Percentiles rank a stretch among this genome's conserved stretches.
Conservation (phyloP, 352 stramenopile genomes). For the Phytopythium kandeliae region DNA sequence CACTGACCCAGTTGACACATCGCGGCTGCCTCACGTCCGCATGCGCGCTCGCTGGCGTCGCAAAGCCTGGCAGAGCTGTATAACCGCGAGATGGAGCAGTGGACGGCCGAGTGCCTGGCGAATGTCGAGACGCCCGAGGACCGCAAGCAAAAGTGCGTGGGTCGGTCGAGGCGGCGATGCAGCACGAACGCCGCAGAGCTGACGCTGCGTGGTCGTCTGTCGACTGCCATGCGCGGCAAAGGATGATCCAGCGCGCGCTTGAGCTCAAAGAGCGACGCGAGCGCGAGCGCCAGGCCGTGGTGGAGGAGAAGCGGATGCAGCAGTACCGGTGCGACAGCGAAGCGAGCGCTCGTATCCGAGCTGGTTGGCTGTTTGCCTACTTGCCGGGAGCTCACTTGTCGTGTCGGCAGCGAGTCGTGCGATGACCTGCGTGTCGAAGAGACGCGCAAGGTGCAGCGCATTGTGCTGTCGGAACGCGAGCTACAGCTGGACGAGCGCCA, state of each 20-base stretch:
- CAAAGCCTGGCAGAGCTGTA: constrained; percentile 62
- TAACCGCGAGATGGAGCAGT: constrained; percentile 72
- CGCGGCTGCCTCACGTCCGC: no score
- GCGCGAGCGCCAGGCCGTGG: constrained; percentile 43
- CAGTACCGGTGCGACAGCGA: constrained; percentile 50
- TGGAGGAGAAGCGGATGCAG: constrained; percentile 71
- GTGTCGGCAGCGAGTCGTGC: constrained; percentile 43
- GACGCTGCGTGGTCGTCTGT: no score
- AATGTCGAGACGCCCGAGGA: constrained; percentile 78
- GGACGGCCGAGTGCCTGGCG: constrained; percentile 51
- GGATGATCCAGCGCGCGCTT: constrained; percentile 71
- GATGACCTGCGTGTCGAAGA: constrained; percentile 58
- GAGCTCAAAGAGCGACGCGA: constrained; percentile 69
- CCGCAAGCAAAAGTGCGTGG: constrained; percentile 61
- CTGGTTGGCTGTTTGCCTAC: not conserved
- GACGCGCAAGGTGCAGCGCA: constrained; percentile 52
- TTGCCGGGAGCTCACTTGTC: not conserved
- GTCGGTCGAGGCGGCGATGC: not conserved
- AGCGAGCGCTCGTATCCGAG: no score
- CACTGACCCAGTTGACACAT: not conserved
- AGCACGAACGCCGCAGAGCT: no score
- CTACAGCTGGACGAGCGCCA: constrained; percentile 55
- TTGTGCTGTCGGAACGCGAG: constrained; percentile 55
- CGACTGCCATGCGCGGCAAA: no score
- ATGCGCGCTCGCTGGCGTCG: no score